Evolutionary conservation across 169 alveolate genomes (phyloP).

Genomic region (Eimeria acervulina): DNA sequence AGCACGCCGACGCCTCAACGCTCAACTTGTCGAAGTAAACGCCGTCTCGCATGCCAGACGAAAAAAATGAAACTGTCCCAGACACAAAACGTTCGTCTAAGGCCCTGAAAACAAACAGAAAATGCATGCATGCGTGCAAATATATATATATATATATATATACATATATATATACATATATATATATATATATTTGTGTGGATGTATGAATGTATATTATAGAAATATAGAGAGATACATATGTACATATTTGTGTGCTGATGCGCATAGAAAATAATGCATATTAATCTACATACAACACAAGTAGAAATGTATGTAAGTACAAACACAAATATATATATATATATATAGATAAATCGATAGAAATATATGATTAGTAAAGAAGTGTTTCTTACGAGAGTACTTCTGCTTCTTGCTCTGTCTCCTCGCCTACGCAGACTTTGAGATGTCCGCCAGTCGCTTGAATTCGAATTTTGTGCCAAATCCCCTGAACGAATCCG

Average conservation of each 20-base stretch:
- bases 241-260: no score
- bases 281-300: background rate
- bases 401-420: slow-evolving; percentile 74
- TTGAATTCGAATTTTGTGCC: slow-evolving; percentile 88
- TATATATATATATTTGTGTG: background rate
- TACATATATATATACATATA: no score
- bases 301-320: background rate
- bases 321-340: no score
- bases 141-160: background rate
- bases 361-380: background rate
- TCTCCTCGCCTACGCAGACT: slow-evolving; percentile 85
- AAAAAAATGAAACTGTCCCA: slow-evolving; percentile 93
- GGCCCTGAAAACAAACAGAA: slow-evolving; percentile 83
- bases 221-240: no score
- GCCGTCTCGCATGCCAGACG: slow-evolving; percentile 92
- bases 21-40: slow-evolving; percentile 91
- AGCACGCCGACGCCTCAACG: slow-evolving; percentile 89
- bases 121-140: background rate
- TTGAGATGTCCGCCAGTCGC: slow-evolving; percentile 85
- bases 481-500: slow-evolving; percentile 88
- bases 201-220: background rate
- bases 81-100: slow-evolving; percentile 92
- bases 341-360: no score
- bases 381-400: background rate
- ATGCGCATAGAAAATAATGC: background rate